Evolutionary conservation across 139 green algal genomes (phyloP), one percentile per base, ranked within the genome.

Genomic region (Spirogloea muscicola): DNA sequence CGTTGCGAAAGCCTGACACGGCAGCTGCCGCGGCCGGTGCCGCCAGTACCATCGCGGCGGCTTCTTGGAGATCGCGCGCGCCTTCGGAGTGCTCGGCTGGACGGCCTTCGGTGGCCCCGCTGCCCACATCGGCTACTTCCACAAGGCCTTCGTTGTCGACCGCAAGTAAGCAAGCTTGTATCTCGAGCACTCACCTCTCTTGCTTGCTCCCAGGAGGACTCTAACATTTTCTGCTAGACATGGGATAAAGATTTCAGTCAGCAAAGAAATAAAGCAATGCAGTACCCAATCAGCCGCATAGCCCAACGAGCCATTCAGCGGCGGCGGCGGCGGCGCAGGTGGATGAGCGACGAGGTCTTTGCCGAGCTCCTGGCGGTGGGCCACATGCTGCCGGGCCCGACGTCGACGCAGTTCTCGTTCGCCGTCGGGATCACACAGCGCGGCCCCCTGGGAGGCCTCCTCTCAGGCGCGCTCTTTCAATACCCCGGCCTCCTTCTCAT

Each of bases 61-160:
- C n/a, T n/a, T n/a, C n/a, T n/a, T n/a, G n/a, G n/a, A n/a, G n/a
- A n/a, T n/a, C n/a, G n/a, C n/a, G n/a, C n/a, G n/a, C n/a, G n/a
- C n/a, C n/a, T n/a, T n/a, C n/a, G n/a, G n/a, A n/a, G n/a, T 92
- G n/a, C 77, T 96, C 39, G 91, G 91, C 13, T 95, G 88, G 89
- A 83, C 58, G 42, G 74, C 68, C 4, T 83, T 83, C 65, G 74
- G 74, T 18, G 90, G 91, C n/a, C 90, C 91, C 27, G 80, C 89
- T 10, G 87, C 89, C 3, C 90, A 95, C 80, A 89, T 94, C 42
- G 90, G 73, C 38, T 38, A 90, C 1, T 93, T 93, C 66, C 69
- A 93, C 34, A 90, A 89, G 83, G 82, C 37, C 1, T 84, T 84
- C 55, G 78, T 92, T 13, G n/a, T n/a, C n/a, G n/a, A n/a, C n/a